phyloP scores from a whole-genome alignment of 2,329 filamentous ascomycete genomes.

The Colletotrichum sublineola region DNA sequence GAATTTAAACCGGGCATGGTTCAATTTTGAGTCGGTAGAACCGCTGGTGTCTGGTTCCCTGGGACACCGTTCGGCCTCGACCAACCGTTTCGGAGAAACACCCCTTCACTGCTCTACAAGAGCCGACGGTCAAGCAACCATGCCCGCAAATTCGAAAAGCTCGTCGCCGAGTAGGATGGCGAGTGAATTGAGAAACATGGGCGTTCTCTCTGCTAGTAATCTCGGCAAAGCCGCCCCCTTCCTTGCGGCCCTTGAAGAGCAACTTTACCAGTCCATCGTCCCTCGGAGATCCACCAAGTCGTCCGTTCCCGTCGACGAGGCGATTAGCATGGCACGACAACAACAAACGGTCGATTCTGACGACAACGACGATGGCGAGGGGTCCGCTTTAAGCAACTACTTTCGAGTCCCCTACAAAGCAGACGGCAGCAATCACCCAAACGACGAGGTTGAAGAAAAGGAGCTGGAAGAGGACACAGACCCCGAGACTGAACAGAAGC shows the following conservation, averaged over 20 bases:
- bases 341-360: no score
- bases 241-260: constrained; percentile 9
- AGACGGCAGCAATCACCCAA: no score
- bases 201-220: not conserved
- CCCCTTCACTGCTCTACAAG: not conserved
- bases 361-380: not conserved
- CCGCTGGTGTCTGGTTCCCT: not conserved
- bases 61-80: not conserved
- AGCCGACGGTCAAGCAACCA: not conserved
- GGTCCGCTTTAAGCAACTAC: not conserved
- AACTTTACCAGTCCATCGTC: constrained; percentile 12
- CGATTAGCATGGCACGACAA: not conserved
- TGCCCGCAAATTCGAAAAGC: not conserved
- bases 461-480: no score
- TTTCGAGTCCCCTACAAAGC: constrained; percentile 12
- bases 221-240: constrained; percentile 18
- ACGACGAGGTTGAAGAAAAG: not conserved
- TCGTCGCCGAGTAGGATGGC: not conserved
- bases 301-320: not conserved
- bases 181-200: not conserved
- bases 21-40: not conserved
- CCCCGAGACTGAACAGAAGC: not conserved
- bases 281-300: not conserved
- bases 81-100: not conserved
- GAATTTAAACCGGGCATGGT: not conserved